Base-by-base conservation (phyloP, 495 filamentous ascomycete species). In the Podospora conica region DNA sequence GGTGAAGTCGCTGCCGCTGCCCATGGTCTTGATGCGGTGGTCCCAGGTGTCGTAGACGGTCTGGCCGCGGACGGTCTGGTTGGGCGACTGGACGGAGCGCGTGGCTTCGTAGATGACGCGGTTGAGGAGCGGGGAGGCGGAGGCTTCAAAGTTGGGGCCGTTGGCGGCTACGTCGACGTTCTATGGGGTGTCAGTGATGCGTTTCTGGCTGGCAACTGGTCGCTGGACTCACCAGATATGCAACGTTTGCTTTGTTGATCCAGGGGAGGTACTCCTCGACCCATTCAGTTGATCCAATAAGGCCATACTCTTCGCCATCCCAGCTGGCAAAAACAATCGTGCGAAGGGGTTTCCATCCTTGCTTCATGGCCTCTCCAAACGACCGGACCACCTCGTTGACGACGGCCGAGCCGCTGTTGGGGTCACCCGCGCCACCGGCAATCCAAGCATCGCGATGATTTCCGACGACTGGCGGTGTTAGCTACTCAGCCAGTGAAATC, bases 371-470 rank as follows among this genome's bases (percentile, higher is more conserved):
- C 63, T 90, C 81, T 28, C 92, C 92, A 71, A 98, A 90, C 65
- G 91, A 86, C 6, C 90, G 86, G 27, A 96, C 85, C 48, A 92
- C 86, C 74, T 98, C 96, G 57, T 96, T 85, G 69, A 98, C 82
- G 6, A 94, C 87, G 1, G 96, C 94, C 1, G 92, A 96, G 10
- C 95, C 96, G 70, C 88, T 91, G 68, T 93, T 95, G 1, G 95
- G 92, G 72, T 96, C 92, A 9, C 86, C 88, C 33, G 92, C 92
- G 4, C 93, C 93, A 59, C 93, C 92, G 9, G 89, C 91, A 73
- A 96, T 87, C 93, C 93, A 97, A 0, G 93, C 91, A 79, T 98
- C 95, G 15, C 93, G 88, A 73, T 98, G 95, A 71, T 98, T 98
- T 15, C 96, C 96, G n/a, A 98, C 78, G 8, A 98, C 82, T 58